Evolutionary conservation across 2,329 filamentous ascomycete species (phyloP).

Genomic region (Cladosporium sphaerospermum): DNA sequence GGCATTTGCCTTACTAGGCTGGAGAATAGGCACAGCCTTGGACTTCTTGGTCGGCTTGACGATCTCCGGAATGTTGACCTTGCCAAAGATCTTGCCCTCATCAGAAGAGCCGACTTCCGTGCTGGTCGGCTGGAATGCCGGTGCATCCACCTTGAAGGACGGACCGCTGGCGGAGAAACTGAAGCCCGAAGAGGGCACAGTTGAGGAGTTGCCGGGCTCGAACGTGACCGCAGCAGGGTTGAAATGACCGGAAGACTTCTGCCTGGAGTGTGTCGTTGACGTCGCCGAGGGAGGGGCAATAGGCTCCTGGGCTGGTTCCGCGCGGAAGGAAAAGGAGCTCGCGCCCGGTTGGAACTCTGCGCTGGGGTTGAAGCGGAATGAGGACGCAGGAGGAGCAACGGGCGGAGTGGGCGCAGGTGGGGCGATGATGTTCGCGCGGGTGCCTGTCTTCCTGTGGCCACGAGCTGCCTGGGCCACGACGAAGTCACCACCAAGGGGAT

Average conservation of each 20-base stretch:
- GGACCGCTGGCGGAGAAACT: slow-evolving; percentile 29
- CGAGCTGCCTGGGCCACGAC: slow-evolving; percentile 67
- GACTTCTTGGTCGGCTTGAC: slow-evolving; percentile 63
- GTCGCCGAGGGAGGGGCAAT: neutral
- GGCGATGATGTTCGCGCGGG: slow-evolving; percentile 81
- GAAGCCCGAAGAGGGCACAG: slow-evolving; percentile 29
- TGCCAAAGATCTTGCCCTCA: slow-evolving; percentile 30
- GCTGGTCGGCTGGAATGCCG: slow-evolving; percentile 17
- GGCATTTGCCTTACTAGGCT: slow-evolving; percentile 29
- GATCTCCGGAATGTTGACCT: slow-evolving; percentile 57
- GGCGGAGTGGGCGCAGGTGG: neutral
- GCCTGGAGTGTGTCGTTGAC: slow-evolving; percentile 16
- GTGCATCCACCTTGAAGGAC: slow-evolving; percentile 24
- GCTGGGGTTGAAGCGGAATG: slow-evolving; percentile 24
- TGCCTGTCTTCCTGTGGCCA: slow-evolving; percentile 37
- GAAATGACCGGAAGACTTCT: slow-evolving; percentile 41
- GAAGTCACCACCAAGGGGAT: slow-evolving; percentile 17
- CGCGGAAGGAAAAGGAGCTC: neutral
- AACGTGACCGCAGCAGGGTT: slow-evolving; percentile 50
- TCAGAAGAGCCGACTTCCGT: slow-evolving; percentile 34
- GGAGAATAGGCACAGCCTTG: slow-evolving; percentile 77
- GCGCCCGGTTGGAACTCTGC: slow-evolving; percentile 30
- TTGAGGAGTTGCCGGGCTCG: slow-evolving; percentile 26
- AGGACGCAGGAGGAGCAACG: neutral
- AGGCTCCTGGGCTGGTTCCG: slow-evolving; percentile 42